Percentiles rank a stretch among this genome's conserved stretches.
Evolutionary conservation across 805 yeast genomes (phyloP).

Genomic region (Sungouiozyma intestinalis): DNA sequence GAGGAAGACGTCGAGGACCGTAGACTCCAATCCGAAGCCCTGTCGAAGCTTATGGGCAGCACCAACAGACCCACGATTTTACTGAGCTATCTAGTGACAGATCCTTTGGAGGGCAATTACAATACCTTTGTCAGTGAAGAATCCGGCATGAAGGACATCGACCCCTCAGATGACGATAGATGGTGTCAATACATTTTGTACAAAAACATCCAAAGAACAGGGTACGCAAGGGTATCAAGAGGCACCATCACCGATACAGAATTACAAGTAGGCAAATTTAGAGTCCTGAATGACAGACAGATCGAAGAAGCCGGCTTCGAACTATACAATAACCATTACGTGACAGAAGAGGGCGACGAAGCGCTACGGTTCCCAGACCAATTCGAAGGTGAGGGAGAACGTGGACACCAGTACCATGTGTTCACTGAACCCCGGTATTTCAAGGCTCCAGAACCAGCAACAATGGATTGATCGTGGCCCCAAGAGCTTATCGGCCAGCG

Average conservation of each 20-base stretch:
- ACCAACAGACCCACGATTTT: conserved; percentile 76
- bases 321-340: conserved; percentile 45
- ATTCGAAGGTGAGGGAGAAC: conserved; percentile 83
- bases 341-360: conserved; percentile 42
- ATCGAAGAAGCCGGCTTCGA: conserved; percentile 26
- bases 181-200: conserved; percentile 97
- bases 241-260: conserved; percentile 95
- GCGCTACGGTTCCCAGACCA: conserved; percentile 64
- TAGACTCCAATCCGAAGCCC: conserved; percentile 66
- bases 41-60: conserved; percentile 71
- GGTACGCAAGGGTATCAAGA: conserved; percentile 88
- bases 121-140: conserved; percentile 77
- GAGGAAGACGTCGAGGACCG: conserved; percentile 96
- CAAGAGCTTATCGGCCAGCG: too few relatives aligned
- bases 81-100: conserved; percentile 83
- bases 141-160: conserved; percentile 89
- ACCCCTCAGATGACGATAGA: conserved; percentile 87
- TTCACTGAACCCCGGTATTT: conserved; percentile 89
- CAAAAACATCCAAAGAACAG: conserved; percentile 76
- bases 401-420: conserved; percentile 91
- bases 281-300: conserved; percentile 34
- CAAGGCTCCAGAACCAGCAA: neutral
- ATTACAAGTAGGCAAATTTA: conserved; percentile 88
- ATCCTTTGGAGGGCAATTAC: conserved; percentile 82
- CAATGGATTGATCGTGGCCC: too few relatives aligned